These are phyloP conservation scores for Diospyros kaki DNA, from an alignment of 148 eudicot species.

Conservation along the genomic window DNA sequence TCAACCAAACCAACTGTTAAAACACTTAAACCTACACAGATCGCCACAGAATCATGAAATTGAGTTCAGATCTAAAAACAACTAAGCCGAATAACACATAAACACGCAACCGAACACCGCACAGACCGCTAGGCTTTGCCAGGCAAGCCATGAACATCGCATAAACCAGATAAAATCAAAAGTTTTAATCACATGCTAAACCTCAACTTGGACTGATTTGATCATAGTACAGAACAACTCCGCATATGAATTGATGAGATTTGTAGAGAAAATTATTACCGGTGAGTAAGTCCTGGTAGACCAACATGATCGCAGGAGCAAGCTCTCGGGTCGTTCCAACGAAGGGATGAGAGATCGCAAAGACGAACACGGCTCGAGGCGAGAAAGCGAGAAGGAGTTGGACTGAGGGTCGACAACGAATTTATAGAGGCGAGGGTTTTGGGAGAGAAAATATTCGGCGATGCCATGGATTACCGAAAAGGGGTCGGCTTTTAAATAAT, in stretches of 20 bases:
- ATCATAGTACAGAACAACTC: neutral
- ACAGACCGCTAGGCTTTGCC: neutral
- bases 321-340: neutral
- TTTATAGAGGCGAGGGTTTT: constrained; percentile 13
- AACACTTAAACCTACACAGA: neutral
- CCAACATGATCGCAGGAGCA: constrained; percentile 16
- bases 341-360: neutral
- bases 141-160: neutral
- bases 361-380: neutral
- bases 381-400: constrained; percentile 7
- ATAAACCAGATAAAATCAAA: neutral
- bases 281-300: constrained; percentile 18
- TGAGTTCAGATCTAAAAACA: neutral
- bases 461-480: neutral
- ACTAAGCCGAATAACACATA: neutral
- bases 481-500: neutral
- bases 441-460: neutral
- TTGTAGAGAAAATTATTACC: neutral
- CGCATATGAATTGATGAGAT: neutral
- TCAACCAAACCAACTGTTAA: neutral
- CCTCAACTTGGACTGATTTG: neutral
- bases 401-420: neutral
- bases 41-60: neutral
- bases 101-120: neutral
- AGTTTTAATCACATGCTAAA: neutral